Conservation (phyloP, 2,329 filamentous ascomycete genomes). For the Scedosporium boydii region DNA sequence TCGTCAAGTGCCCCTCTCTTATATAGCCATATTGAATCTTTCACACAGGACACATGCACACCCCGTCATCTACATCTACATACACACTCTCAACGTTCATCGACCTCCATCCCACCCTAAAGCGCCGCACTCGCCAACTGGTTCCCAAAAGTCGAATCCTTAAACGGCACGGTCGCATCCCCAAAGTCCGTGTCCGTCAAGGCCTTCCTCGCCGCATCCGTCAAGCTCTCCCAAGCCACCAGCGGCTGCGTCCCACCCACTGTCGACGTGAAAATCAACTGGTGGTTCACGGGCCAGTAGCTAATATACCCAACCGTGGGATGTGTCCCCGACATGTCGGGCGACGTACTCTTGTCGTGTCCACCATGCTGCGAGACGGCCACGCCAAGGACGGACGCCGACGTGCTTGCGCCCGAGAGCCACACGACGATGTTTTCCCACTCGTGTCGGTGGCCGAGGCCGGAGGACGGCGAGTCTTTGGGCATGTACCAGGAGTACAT, state of each 20-base stretch:
- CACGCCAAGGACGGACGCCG: constrained; percentile 23
- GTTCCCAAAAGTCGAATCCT: constrained; percentile 18
- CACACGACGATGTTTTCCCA: constrained; percentile 27
- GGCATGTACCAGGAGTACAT: constrained; percentile 37
- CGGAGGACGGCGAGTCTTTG: constrained; percentile 28
- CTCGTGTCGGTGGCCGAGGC: constrained; percentile 27
- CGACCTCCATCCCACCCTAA: not conserved
- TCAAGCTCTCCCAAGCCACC: constrained; percentile 33
- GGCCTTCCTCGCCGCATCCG: constrained; percentile 21
- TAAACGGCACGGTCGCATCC: constrained; percentile 30
- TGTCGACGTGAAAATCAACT: constrained; percentile 23
- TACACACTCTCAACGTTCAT: not conserved
- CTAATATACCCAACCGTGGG: constrained; percentile 24
- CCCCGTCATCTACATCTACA: not conserved
- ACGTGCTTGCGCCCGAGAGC: constrained; percentile 17
- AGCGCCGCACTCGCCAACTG: constrained; percentile 9
- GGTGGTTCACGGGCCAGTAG: constrained; percentile 22
- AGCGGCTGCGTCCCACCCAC: constrained; percentile 28
- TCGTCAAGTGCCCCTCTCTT: no score
- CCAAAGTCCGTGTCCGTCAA: constrained; percentile 30
- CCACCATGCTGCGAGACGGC: constrained; percentile 27
- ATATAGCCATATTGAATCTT: not conserved
- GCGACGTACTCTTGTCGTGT: constrained; percentile 8
- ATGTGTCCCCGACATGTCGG: constrained; percentile 11
- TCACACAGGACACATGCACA: not conserved